Evolutionary conservation across 176 grass and related monocot genomes (phyloP), one percentile per base, ranked within the genome.

Genomic region (Alloteropsis semialata): DNA sequence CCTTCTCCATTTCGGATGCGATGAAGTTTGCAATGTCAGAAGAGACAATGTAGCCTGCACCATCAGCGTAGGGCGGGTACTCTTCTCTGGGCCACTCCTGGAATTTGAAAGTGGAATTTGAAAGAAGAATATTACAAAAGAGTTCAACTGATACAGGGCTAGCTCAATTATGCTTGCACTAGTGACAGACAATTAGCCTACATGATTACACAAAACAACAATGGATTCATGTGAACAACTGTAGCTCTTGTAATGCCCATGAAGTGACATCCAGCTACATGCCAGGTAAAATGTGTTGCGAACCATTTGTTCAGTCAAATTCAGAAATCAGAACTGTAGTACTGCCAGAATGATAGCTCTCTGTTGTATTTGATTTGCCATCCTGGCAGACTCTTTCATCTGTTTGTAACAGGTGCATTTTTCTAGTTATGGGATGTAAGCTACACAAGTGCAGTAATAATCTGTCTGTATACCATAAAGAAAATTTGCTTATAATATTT

Each of bases 1-100:
- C 86, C 28, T 82, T 78, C 43, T 94, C 77, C 81, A 94, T 78
- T 73, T 89, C 86, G 10, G 81, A 75, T 22, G 72, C 65, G 4
- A 94, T 75, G 58, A 94, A 91, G 22, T 48, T 88, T 45, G 92
- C 89, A 18, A 91, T 86, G 67, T 94, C 88, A 55, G 88, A 94
- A 30, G 92, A 94, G 55, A 94, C 69, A 69, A 94, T 65, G 42
- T 94, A 94, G 65, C 89, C 89, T 32, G 92, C 84, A 87, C 92
- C 89, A 87, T 94, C 85, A 0, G 92, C 86, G 37, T 94, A 94
- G 10, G 86, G 77, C 28, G 92, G 92, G 81, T 94, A 94, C 30
- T 63, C 69, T 30, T 81, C 88, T 38, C 45, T 55, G 74, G 88
- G 82, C 92, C 88, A 94, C 69, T 94, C 92, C 92, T 94, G 86